These are phyloP conservation scores for Kazachstania africana DNA, from an alignment of 805 yeast species.

Conservation along the genomic window DNA sequence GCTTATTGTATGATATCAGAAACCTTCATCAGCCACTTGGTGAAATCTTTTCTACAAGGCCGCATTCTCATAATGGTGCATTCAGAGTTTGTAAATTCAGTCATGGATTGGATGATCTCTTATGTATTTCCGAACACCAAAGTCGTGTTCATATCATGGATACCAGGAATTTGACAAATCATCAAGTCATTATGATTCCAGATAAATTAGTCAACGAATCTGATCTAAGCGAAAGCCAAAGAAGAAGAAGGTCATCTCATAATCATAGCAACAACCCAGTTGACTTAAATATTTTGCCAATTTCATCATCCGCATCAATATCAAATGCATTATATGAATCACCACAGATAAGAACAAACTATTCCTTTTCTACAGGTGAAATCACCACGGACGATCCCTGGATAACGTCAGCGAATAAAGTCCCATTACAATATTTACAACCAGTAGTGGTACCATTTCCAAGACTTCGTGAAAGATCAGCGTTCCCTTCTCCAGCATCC, in stretches of 20 bases:
- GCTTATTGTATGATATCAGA: conserved; percentile 67
- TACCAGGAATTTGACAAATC: conserved; percentile 58
- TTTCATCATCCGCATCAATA: neutral
- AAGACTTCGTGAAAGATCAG: conserved; percentile 7
- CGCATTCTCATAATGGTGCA: conserved; percentile 45
- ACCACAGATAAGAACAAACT: no score
- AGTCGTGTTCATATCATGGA: conserved; percentile 82
- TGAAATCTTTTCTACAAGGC: conserved; percentile 49
- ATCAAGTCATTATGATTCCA: conserved; percentile 66
- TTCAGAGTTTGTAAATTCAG: conserved; percentile 56
- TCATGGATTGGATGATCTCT: conserved; percentile 58
- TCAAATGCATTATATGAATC: neutral
- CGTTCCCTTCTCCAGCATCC: neutral
- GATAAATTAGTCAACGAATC: conserved; percentile 12
- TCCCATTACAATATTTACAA: conserved; percentile 20
- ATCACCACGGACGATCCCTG: conserved; percentile 13
- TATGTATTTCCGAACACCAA: conserved; percentile 71
- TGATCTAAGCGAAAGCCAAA: neutral
- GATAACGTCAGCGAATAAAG: conserved; percentile 18
- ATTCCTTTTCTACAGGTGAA: neutral
- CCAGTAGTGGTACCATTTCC: conserved; percentile 25
- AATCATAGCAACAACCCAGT: neutral
- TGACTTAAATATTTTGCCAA: neutral
- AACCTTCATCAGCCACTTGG: conserved; percentile 42
- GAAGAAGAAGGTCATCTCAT: neutral